Base-by-base conservation (phyloP, 176 grass and related monocot genomes). In the Metroxylon sagu region DNA sequence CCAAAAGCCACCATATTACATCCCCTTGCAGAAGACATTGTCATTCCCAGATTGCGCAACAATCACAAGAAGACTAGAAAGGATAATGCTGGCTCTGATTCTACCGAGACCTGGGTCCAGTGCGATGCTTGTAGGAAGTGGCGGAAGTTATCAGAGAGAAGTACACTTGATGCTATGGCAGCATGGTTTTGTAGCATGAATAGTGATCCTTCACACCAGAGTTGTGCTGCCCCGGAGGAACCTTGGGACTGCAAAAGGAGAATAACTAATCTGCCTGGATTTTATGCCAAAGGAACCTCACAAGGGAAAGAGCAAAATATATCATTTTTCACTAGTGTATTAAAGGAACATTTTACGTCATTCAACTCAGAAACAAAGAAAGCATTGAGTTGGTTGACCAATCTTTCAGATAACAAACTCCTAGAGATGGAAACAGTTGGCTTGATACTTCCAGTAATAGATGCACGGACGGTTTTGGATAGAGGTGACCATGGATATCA, bases 111-210 rank as follows among this genome's bases (percentile, higher is more conserved):
- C n/a, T 98, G 93, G 93, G 84, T 83, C 67, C 93, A 88, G 60
- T 98, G 93, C 74, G 87, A 98, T 85, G 75, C 79, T 78, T 98
- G 93, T 68, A 88, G 56, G 81, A 98, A 98, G 60, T 92, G 87
- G 93, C 77, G 87, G 60, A 85, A 70, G 63, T 48, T 92, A 53
- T 67, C 55, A 5, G 76, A 86, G 25, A 68, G 61, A 76, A 85
- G 71, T 66, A 19, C 35, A 72, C 76, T 87, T 54, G 73, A 92
- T 78, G 55, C 76, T 77, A 76, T 52, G 18, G 65, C 81, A 26
- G 81, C 72, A 62, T 98, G 93, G 93, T 98, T 98, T 76, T 92
- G 93, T 62, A 85, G 66, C 82, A 98, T 98, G 93, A 97, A 98
- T 79, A 63, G 29, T 65, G 87, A 92, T 67, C 67, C 70, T 54